Percentiles rank a stretch among this genome's conserved stretches.
These are phyloP conservation scores for Paraphoma sp. DNA, from an alignment of 2,329 filamentous ascomycete genomes.

Conservation along the genomic window DNA sequence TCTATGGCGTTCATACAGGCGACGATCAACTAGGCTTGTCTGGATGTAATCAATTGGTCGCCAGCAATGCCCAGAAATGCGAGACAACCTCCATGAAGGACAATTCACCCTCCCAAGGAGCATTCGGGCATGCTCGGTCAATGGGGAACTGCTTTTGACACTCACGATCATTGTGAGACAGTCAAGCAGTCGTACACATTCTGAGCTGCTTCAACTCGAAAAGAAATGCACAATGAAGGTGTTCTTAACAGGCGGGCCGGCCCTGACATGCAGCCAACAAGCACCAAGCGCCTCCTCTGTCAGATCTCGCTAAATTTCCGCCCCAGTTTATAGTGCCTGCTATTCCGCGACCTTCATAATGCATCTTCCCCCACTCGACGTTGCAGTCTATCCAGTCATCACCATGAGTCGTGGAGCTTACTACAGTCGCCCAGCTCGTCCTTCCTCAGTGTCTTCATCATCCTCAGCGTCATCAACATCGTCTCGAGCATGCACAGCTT, in stretches of 20 bases:
- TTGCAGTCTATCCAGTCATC: constrained; percentile 38
- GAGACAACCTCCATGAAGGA: background rate
- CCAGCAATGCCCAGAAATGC: constrained; percentile 2
- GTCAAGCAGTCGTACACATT: background rate
- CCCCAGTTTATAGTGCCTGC: constrained; percentile 10
- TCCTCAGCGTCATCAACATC: constrained; percentile 35
- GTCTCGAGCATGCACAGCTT: constrained; percentile 20
- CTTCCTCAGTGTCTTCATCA: constrained; percentile 32
- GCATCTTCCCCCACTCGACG: constrained; percentile 46
- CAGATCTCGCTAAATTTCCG: constrained; percentile 24
- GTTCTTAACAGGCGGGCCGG: constrained; percentile 23
- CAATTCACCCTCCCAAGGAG: background rate
- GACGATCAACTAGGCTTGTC: constrained; percentile 1
- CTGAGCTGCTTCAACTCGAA: background rate
- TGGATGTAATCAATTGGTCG: constrained; percentile 15
- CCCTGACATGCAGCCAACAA: constrained; percentile 24
- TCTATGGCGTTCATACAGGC: constrained; percentile 17
- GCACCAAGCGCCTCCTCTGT: constrained; percentile 9
- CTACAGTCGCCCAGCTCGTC: constrained; percentile 26
- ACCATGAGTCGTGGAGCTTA: constrained; percentile 45
- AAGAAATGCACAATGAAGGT: constrained; percentile 3
- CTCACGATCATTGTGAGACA: constrained; percentile 1
- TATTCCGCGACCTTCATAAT: constrained; percentile 35
- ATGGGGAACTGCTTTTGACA: constrained; percentile 11
- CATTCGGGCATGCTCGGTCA: constrained; percentile 31